phyloP scores from a whole-genome alignment of 2,329 filamentous ascomycete genomes.

The Periconia macrospinosa region DNA sequence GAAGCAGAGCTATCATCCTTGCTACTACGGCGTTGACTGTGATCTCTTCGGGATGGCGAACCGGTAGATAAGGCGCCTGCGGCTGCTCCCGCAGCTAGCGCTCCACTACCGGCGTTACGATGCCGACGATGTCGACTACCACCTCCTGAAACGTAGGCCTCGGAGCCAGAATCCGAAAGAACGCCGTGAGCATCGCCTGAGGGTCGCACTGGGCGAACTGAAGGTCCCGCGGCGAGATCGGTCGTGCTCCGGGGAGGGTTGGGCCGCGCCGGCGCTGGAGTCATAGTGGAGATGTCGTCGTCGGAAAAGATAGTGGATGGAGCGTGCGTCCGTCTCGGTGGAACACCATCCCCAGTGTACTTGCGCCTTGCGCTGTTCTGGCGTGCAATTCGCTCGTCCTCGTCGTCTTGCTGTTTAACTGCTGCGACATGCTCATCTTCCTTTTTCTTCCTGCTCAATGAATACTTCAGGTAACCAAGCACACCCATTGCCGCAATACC shows the following conservation, averaged over 20 bases:
- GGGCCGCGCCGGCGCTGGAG: conserved; percentile 47
- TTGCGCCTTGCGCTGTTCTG: conserved; percentile 59
- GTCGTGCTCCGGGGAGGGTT: conserved; percentile 28
- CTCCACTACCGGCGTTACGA: conserved; percentile 24
- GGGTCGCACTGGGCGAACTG: conserved; percentile 37
- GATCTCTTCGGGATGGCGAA: conserved; percentile 32
- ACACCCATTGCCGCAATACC: conserved; percentile 53
- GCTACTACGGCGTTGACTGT: conserved; percentile 32
- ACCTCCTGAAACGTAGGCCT: conserved; percentile 41
- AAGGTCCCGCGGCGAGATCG: conserved; percentile 28
- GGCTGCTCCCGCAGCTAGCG: conserved; percentile 26
- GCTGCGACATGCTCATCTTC: conserved; percentile 64
- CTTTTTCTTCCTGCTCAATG: conserved; percentile 56
- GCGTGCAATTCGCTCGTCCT: conserved; percentile 56
- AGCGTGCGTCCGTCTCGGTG: conserved; percentile 32
- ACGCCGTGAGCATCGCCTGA: conserved; percentile 36
- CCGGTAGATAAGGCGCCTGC: conserved; percentile 27
- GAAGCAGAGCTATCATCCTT: conserved; percentile 52
- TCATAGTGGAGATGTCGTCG: conserved; percentile 43
- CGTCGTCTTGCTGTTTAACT: conserved; percentile 53
- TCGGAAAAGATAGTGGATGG: conserved; percentile 49
- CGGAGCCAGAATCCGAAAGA: conserved; percentile 46
- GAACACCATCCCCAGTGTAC: conserved; percentile 68
- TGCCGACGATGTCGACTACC: conserved; percentile 38
- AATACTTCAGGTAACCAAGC: conserved; percentile 46